A percentile compares a stretch with the other conserved stretches of the same genome.
phyloP scores from a whole-genome alignment of 305 asterid genomes.

The Petunia hybrid region DNA sequence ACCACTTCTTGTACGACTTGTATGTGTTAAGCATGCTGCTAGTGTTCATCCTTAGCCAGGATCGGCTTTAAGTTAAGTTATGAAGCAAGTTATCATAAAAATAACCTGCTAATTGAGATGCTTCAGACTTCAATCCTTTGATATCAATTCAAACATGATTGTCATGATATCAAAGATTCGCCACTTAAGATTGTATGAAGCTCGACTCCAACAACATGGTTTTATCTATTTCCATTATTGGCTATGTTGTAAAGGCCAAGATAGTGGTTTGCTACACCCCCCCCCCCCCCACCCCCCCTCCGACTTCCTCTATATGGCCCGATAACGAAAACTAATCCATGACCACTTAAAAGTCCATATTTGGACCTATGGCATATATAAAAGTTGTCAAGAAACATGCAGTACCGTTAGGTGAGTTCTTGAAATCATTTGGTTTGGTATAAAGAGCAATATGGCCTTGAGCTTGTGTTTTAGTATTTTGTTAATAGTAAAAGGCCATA shows the following conservation, averaged over 20 bases:
- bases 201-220: constrained; percentile 44
- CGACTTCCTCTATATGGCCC: constrained; percentile 37
- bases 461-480: constrained; percentile 28
- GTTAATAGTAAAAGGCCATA: constrained; percentile 46
- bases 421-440: constrained; percentile 41
- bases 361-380: constrained; percentile 47
- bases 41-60: no score
- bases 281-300: no score
- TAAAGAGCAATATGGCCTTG: constrained; percentile 50
- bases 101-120: constrained; percentile 26
- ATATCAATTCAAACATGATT: constrained; percentile 49
- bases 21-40: no score
- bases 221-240: constrained; percentile 32
- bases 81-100: not conserved
- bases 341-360: constrained; percentile 40
- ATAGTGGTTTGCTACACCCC: constrained; percentile 33
- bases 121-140: constrained; percentile 38
- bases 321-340: constrained; percentile 51
- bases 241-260: constrained; percentile 38
- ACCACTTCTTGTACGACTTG: no score
- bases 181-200: constrained; percentile 36
- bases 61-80: constrained; percentile 12
- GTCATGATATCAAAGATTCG: constrained; percentile 38
- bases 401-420: constrained; percentile 35
- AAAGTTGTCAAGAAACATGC: constrained; percentile 54